phyloP scores from a whole-genome alignment of 1,284 basidiomycete genomes.

The Chondrostereum purpureum region DNA sequence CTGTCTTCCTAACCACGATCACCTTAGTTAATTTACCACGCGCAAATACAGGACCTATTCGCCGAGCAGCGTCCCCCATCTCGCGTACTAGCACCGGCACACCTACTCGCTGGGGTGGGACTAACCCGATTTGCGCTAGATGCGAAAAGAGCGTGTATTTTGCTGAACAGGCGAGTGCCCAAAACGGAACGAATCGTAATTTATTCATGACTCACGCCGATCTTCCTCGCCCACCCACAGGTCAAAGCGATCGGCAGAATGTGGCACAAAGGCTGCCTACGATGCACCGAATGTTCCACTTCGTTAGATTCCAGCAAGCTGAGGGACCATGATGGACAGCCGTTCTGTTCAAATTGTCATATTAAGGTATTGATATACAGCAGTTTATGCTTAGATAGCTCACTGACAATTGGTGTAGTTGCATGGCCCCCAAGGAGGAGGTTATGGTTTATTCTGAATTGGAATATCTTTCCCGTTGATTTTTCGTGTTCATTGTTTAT shows the following conservation, averaged over 20 bases:
- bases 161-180: conserved; percentile 46
- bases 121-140: conserved; percentile 47
- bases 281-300: conserved; percentile 64
- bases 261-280: conserved; percentile 69
- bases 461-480: not conserved
- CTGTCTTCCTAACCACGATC: not conserved
- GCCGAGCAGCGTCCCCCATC: conserved; percentile 3
- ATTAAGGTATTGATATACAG: conserved; percentile 46
- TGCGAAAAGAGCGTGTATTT: conserved; percentile 58
- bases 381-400: conserved; percentile 8
- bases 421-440: conserved; percentile 65
- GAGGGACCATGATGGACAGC: conserved; percentile 67
- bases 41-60: conserved; percentile 1
- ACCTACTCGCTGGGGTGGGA: conserved; percentile 27
- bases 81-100: conserved; percentile 8
- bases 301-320: conserved; percentile 60
- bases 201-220: not conserved
- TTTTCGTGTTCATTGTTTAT: not conserved
- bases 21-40: conserved; percentile 1
- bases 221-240: conserved; percentile 23
- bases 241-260: conserved; percentile 72
- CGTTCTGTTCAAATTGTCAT: conserved; percentile 66
- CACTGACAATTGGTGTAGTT: conserved; percentile 28
- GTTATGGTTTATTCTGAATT: conserved; percentile 68
- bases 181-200: not conserved